Conservation (phyloP, 192 early-diverging fungal genomes). For the Pilaira anomala region DNA sequence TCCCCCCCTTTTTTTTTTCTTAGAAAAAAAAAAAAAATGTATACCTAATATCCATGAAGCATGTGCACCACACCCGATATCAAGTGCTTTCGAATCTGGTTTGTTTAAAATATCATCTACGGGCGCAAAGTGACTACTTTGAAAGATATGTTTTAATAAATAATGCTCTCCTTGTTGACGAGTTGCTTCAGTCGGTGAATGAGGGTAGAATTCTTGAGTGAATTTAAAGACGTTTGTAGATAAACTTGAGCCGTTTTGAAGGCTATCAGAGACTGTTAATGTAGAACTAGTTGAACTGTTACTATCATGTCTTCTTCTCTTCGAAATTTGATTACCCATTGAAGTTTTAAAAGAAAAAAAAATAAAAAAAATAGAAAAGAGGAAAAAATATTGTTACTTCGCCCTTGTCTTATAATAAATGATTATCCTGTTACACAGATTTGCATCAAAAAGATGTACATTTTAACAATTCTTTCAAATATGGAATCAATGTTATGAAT, state of each 20-base stretch:
- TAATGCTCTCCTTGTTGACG: constrained; percentile 23
- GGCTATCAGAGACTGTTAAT: not conserved
- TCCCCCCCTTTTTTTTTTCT: no score
- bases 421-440: not conserved
- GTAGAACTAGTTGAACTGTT: not conserved
- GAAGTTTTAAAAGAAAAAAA: not conserved
- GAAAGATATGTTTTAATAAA: constrained; percentile 27
- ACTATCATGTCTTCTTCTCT: not conserved
- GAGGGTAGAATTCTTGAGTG: not conserved
- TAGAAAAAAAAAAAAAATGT: not conserved
- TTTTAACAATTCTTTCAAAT: no score
- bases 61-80: constrained; percentile 17
- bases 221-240: not conserved
- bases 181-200: not conserved
- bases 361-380: not conserved
- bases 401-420: not conserved
- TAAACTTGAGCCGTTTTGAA: not conserved
- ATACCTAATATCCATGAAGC: constrained; percentile 25
- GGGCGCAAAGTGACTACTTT: constrained; percentile 19
- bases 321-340: constrained; percentile 22
- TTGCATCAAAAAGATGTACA: not conserved
- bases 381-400: not conserved
- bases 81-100: constrained; percentile 2
- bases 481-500: no score
- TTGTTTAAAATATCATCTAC: constrained; percentile 3